Conservation (phyloP, 225 moss, liverwort and hornwort species). For the Pseudisothecium myosuroides region DNA sequence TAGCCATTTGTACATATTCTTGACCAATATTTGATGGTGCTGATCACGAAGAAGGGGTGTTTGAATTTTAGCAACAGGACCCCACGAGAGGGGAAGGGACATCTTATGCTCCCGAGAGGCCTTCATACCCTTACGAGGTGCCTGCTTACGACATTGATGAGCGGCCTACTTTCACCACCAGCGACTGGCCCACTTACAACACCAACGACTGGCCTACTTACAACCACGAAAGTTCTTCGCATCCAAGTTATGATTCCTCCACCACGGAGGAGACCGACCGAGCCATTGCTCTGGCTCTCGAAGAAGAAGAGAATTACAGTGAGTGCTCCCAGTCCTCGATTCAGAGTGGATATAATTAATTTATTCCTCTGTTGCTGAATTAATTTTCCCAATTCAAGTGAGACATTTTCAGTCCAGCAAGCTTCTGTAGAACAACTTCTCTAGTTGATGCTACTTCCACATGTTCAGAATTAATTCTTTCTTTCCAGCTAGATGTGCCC, state of each 20-base stretch:
- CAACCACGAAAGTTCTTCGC: constrained; percentile 1
- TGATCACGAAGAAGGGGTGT: neutral
- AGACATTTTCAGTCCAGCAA: neutral
- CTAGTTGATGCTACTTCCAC: neutral
- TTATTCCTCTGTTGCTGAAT: neutral
- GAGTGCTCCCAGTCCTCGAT: neutral
- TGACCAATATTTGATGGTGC: neutral
- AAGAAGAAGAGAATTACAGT: constrained; percentile 15
- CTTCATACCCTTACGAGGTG: neutral
- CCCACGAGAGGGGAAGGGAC: neutral
- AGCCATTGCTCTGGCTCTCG: constrained; percentile 31
- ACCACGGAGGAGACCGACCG: constrained; percentile 15
- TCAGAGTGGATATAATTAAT: neutral
- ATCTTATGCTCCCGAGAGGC: neutral
- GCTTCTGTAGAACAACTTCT: neutral
- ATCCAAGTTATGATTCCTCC: neutral
- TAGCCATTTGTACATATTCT: neutral
- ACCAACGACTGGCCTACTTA: constrained; percentile 25
- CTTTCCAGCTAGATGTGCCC: neutral
- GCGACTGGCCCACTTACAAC: constrained; percentile 5
- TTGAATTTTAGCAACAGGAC: neutral
- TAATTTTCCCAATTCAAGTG: neutral
- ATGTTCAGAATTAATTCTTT: neutral
- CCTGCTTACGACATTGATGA: neutral
- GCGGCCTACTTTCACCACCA: neutral